These are phyloP conservation scores for Quercus suber DNA, from an alignment of 306 rosid genomes.

Conservation along the genomic window DNA sequence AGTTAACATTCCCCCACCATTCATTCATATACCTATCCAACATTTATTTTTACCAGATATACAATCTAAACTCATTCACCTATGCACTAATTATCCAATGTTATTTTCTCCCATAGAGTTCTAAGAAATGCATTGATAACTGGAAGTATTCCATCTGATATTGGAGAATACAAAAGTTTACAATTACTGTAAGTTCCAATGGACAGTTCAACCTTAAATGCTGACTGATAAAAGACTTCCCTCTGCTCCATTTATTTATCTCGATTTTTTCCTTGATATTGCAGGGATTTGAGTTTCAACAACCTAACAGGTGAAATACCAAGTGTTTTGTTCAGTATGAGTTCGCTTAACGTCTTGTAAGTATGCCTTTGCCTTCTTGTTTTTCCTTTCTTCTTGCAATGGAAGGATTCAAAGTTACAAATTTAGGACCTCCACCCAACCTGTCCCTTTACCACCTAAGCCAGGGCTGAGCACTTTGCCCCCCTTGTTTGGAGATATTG, in stretches of 20 bases:
- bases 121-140: slow-evolving; percentile 27
- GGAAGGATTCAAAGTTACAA: no score
- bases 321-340: slow-evolving; percentile 17
- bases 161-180: slow-evolving; percentile 18
- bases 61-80: neutral
- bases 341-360: slow-evolving; percentile 18
- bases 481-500: neutral
- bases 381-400: neutral
- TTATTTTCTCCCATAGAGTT: slow-evolving; percentile 2
- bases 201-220: neutral
- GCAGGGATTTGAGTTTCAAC: slow-evolving; percentile 32
- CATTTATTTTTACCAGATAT: no score
- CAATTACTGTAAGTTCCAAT: slow-evolving; percentile 8
- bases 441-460: neutral
- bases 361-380: neutral
- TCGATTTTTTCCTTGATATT: neutral
- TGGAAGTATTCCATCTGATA: slow-evolving; percentile 23
- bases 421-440: no score
- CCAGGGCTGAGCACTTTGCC: no score
- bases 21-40: no score
- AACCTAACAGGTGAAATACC: slow-evolving; percentile 29
- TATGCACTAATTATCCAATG: neutral
- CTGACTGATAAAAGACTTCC: neutral
- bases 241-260: neutral
- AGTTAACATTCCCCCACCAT: neutral